Evolutionary conservation across 2,329 filamentous ascomycete genomes (phyloP), one percentile per base, ranked within the genome.

Genomic region (Cladophialophora exuberans): DNA sequence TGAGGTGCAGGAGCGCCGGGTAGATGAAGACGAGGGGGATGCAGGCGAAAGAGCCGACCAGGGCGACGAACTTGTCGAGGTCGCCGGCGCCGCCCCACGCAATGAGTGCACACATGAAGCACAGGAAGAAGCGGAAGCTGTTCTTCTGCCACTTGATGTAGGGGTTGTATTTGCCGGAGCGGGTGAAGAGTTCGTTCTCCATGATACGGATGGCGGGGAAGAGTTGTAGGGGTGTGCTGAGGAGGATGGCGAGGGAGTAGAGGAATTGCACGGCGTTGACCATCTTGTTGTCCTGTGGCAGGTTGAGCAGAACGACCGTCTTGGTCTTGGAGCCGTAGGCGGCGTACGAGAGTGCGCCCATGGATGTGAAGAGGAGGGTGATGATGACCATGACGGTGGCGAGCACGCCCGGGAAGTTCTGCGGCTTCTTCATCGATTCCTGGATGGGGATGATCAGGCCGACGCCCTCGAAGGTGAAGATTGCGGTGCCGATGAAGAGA

Each of bases 131-230:
- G 51, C 94, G 87, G 78, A 96, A 99, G 28, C 88, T 78, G 65
- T 99, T 99, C 84, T 99, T 99, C 80, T 97, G 89, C 94, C 94
- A 99, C 78, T 99, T 99, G 79, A 99, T 96, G 69, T 90, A 94
- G 0, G 91, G 92, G 69, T 97, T 97, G 76, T 97, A 96, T 74
- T 99, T 99, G 65, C 94, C 92, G 60, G 91, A 96, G 68, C 88
- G 83, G 20, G 89, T 96, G 72, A 97, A 99, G 5, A 97, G 80
- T 63, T 91, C 90, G 65, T 96, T 96, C 73, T 96, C 92, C 28
- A 90, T 90, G 67, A 99, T 99, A 68, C 93, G 88, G 67, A 99
- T 97, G 38, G 94, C 94, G 0, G 94, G 94, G 79, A 97, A 99
- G 64, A 99, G 92, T 69, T 99, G 95, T 55, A 99, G 78, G 4